phyloP scores from a whole-genome alignment of 176 grass and related monocot genomes.

The Raddia guianensis region DNA sequence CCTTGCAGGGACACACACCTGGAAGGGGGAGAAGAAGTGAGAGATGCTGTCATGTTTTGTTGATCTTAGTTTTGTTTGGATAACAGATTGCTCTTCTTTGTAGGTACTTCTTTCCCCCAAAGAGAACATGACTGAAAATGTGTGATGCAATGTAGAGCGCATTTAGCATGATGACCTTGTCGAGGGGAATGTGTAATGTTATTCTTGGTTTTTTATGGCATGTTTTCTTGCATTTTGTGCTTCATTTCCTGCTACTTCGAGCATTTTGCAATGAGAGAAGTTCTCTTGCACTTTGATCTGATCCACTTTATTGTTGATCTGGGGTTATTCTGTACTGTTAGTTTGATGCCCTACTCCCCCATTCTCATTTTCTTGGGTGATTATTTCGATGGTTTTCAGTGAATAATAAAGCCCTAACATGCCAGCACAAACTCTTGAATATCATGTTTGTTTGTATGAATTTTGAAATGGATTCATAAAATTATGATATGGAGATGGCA shows the following conservation, averaged over 20 bases:
- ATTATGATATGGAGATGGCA: no score
- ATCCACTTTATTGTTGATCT: not conserved
- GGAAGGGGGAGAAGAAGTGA: not conserved
- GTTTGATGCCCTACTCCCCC: conserved; percentile 41
- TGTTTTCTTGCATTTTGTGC: not conserved
- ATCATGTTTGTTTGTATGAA: no score
- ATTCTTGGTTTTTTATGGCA: not conserved
- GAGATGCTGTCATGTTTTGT: not conserved
- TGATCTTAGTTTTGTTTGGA: not conserved
- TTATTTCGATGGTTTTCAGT: not conserved
- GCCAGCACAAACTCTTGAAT: no score
- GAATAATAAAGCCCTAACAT: not conserved
- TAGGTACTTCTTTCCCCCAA: not conserved
- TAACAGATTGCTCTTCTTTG: not conserved
- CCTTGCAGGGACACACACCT: no score
- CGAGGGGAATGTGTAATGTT: conserved; percentile 55
- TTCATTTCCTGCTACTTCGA: not conserved
- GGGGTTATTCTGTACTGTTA: not conserved
- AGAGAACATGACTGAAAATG: not conserved
- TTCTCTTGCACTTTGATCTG: not conserved
- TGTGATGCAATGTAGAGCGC: not conserved
- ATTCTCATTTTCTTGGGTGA: not conserved
- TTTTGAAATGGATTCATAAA: no score
- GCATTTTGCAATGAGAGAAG: not conserved
- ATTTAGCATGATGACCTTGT: conserved; percentile 37